Base-by-base conservation (phyloP, 805 yeast genomes). In the Candida ulmi region DNA sequence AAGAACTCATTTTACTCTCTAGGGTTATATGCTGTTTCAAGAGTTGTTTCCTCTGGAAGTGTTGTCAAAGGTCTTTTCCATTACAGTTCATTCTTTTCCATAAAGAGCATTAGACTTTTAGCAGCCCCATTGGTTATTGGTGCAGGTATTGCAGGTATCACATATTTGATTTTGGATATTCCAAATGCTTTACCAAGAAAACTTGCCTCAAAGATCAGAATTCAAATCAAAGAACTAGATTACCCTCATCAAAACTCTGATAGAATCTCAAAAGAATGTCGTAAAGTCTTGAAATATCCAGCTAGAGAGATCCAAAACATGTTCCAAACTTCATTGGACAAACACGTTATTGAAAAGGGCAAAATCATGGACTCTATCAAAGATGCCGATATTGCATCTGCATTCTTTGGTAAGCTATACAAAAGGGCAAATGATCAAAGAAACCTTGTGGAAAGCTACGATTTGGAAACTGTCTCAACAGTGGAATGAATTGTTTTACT, bases 111-210 rank as follows among this genome's bases (percentile, higher is more conserved):
- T 19, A 69, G 63, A 41, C 68, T 66, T 33, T 56, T 82, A n/a
- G 69, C 74, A 0, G 57, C 74, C 1, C 90, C 95, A 0, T 35
- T 77, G 0, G 42, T 72, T 1, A 47, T 78, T 3, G 68, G 77
- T 8, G 71, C 73, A 1, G 63, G 76, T 5, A 71, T 77, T 1
- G 66, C 77, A 12, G 69, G 83, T 0, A 63, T 74, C 0, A 76
- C 78, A 30, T 88, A 85, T 52, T 57, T 88, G 41, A 65, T 88
- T 16, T 68, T 71, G 43, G 98, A 93, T 59, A 77, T 95, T 12
- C 97, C 97, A 3, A 76, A 83, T 51, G 95, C 97, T 0, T 78
- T 87, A 51, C 95, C 96, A 16, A 69, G 88, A 48, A 88, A 88
- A 42, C 72, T 88, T 42, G 88, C 93, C 0, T 68, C 72, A 35